Conservation (phyloP, 2,329 filamentous ascomycete species). For the Claviceps lovelessii region DNA sequence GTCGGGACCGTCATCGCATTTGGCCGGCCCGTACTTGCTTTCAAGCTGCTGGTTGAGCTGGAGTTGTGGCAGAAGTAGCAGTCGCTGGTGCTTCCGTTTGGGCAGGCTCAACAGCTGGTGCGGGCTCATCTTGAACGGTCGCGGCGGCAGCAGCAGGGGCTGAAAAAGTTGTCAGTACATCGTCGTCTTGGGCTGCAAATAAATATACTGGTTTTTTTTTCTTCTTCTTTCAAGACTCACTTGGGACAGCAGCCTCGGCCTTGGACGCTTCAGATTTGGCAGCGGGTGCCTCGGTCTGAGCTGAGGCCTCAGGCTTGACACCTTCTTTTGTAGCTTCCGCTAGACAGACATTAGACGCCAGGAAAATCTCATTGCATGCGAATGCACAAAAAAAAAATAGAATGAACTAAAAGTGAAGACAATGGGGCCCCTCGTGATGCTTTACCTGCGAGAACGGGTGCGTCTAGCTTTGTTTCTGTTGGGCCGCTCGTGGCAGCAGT, state of each 20-base stretch:
- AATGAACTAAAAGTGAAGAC: background rate
- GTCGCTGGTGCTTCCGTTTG: constrained; percentile 16
- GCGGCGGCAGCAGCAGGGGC: constrained; percentile 3
- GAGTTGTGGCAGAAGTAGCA: constrained; percentile 1
- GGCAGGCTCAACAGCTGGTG: constrained; percentile 9
- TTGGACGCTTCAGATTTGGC: constrained; percentile 1
- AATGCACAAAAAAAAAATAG: background rate
- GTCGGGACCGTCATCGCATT: background rate
- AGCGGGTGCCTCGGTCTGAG: background rate
- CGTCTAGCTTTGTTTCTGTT: constrained; percentile 22
- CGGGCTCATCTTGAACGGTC: constrained; percentile 1
- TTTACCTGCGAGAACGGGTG: constrained; percentile 18
- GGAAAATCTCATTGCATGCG: background rate
- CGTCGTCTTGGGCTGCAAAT: no score
- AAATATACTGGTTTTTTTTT: no score
- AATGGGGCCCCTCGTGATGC: constrained; percentile 5
- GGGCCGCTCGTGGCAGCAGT: constrained; percentile 16
- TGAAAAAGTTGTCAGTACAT: background rate
- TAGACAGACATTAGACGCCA: constrained; percentile 1
- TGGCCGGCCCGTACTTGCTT: background rate
- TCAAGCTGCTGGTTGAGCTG: constrained; percentile 1
- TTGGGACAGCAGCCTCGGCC: constrained; percentile 1
- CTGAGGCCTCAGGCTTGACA: background rate
- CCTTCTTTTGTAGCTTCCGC: constrained; percentile 10
- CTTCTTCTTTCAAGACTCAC: background rate